A percentile compares a stretch with the other conserved stretches of the same genome.
Evolutionary conservation across 768 basidiomycete genomes (phyloP).

Genomic region (Pholiota microspora): DNA sequence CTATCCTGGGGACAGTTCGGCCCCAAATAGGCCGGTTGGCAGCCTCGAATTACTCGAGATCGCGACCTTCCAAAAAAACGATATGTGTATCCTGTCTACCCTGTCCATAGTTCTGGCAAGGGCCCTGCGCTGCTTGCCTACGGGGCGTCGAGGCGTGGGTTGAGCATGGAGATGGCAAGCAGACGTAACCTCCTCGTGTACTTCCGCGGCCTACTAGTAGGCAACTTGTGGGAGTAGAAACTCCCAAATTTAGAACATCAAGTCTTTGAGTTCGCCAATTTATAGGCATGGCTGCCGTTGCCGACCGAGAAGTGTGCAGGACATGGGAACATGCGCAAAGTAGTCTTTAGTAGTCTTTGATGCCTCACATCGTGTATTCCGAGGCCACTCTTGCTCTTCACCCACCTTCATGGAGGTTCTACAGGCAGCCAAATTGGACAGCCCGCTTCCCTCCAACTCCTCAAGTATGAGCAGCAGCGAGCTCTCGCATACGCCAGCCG

Average conservation of each 20-base stretch:
- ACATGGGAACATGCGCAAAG: slow-evolving; percentile 18
- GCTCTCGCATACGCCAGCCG: neutral
- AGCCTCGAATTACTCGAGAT: slow-evolving; percentile 7
- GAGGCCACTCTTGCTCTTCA: slow-evolving; percentile 12
- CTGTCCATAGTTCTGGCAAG: neutral
- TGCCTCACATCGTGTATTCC: slow-evolving; percentile 4
- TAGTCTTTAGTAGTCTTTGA: slow-evolving; percentile 8
- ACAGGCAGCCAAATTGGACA: slow-evolving; percentile 10
- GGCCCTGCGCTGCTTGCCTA: neutral
- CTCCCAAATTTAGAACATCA: slow-evolving; percentile 6
- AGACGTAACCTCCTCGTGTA: neutral
- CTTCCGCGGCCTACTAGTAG: neutral
- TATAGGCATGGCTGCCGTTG: slow-evolving; percentile 5
- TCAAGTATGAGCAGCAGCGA: slow-evolving; percentile 19
- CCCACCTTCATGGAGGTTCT: slow-evolving; percentile 14
- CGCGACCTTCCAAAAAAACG: neutral
- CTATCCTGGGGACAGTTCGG: slow-evolving; percentile 16
- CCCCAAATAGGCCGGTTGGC: slow-evolving; percentile 1
- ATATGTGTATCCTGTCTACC: neutral
- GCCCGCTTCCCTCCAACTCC: slow-evolving; percentile 16
- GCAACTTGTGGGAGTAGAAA: neutral
- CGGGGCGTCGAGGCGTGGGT: neutral
- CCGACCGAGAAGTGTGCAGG: slow-evolving; percentile 12
- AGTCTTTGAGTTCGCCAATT: neutral
- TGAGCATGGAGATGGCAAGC: slow-evolving; percentile 1